Percentiles rank a stretch among this genome's conserved stretches.
phyloP scores from a whole-genome alignment of 352 stramenopile genomes.

The Blastocystis sp. region DNA sequence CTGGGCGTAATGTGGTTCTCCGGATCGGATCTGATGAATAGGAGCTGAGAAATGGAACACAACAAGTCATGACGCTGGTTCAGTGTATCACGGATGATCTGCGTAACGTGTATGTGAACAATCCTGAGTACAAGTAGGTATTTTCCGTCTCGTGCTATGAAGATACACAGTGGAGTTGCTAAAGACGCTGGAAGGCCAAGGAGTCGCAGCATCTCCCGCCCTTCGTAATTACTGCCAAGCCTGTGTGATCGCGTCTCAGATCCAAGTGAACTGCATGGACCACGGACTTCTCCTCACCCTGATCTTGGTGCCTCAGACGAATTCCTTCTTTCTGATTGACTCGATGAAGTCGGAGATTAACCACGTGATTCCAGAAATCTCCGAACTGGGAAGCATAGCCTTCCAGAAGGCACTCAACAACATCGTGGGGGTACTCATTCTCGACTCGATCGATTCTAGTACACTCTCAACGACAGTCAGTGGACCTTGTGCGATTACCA shows the following conservation, averaged over 20 bases:
- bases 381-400: background rate
- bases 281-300: background rate
- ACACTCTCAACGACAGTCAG: background rate
- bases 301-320: background rate
- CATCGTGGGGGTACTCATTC: background rate
- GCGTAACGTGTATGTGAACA: background rate
- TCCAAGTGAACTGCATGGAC: background rate
- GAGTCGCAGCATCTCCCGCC: background rate
- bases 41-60: background rate
- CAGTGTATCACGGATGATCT: background rate
- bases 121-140: constrained; percentile 15
- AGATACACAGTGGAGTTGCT: background rate
- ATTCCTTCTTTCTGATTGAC: background rate
- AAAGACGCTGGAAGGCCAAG: background rate
- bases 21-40: background rate
- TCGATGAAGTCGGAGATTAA: background rate
- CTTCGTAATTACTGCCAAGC: background rate
- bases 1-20: background rate
- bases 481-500: background rate
- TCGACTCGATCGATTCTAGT: background rate
- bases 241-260: background rate
- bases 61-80: background rate
- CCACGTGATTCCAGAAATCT: background rate
- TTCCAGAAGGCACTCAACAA: constrained; percentile 1
- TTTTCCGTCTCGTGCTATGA: background rate